A percentile compares a stretch with the other conserved stretches of the same genome.
phyloP scores from a whole-genome alignment of 2,329 filamentous ascomycete species.

The Penicillium sp. region DNA sequence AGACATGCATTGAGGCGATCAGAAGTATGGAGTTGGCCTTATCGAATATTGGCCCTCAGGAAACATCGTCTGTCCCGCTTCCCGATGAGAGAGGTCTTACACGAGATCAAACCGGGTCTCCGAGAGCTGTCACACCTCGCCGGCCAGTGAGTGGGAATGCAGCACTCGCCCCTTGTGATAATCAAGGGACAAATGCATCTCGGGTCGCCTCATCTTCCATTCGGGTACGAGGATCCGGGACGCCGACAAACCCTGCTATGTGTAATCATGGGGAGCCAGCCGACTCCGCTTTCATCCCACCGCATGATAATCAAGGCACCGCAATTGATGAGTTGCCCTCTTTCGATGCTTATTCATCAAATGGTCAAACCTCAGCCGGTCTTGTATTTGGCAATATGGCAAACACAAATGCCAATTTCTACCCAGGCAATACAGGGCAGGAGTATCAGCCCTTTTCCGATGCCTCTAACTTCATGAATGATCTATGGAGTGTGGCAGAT shows the following conservation, averaged over 20 bases:
- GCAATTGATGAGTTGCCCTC: neutral
- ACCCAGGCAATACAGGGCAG: conserved; percentile 10
- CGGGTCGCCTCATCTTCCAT: neutral
- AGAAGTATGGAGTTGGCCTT: conserved; percentile 33
- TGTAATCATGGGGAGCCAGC: neutral
- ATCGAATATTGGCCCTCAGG: neutral
- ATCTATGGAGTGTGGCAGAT: conserved; percentile 35
- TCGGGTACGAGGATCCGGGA: neutral
- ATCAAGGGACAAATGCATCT: neutral
- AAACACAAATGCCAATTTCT: conserved; percentile 11
- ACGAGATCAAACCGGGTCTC: neutral
- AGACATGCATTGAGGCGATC: conserved; percentile 41
- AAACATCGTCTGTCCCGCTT: neutral
- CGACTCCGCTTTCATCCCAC: neutral
- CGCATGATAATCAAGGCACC: neutral
- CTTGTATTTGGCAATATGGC: conserved; percentile 22
- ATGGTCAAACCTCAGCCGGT: conserved; percentile 16
- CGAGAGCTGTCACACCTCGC: neutral
- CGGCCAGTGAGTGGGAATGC: neutral
- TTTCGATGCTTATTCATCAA: neutral
- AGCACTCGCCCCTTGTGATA: neutral
- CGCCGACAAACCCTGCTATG: neutral
- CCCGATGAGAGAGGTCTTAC: neutral
- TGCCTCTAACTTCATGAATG: conserved; percentile 20
- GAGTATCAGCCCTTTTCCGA: conserved; percentile 19